Evolutionary conservation across 768 basidiomycete genomes (phyloP), one percentile per base, ranked within the genome.

Genomic region (Collybiopsis luxurians): DNA sequence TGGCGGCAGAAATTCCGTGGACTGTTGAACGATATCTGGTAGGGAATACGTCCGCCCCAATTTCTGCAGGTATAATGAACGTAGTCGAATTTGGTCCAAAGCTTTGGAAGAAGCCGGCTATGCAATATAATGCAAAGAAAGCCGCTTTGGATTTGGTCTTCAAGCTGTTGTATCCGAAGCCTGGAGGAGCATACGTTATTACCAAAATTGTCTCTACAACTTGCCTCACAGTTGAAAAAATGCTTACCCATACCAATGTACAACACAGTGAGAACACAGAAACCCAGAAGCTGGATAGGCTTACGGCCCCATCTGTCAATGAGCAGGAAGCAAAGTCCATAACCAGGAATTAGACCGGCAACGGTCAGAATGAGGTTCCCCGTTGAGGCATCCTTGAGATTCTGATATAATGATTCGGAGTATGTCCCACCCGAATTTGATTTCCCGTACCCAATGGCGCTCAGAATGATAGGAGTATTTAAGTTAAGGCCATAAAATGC

Each of bases 21-120:
- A 81, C 87, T 5, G 90, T 92, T 5, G 89, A 90, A 60, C 92
- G 85, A 69, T 93, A 92, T 46, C 92, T 88, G 1, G 92, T 95
- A 1, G 92, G 92, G 83, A 92, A 94, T 23, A 76, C 80, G n/a
- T n/a, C n/a, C n/a, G n/a, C n/a, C n/a, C n/a, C n/a, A n/a, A n/a
- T n/a, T 67, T 95, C 92, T 61, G 89, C 90, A 0, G 92, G 90
- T 3, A 92, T 74, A 9, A 55, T 57, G 69, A 94, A 93, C 0
- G 90, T 92, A 0, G 89, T 92, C 0, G 81, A 81, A 62, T 92
- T 90, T 9, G 87, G 89, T 1, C 89, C 91, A 60, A 92, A 93
- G 73, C 93, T 93, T 75, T 90, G 87, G 87, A 92, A 91, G 75
- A 92, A 92, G 68, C 90, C 87, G 63, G 90, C 81, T n/a, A 94